Evolutionary conservation across 768 basidiomycete species (phyloP).

Genomic region (Crassisporium funariophilum): DNA sequence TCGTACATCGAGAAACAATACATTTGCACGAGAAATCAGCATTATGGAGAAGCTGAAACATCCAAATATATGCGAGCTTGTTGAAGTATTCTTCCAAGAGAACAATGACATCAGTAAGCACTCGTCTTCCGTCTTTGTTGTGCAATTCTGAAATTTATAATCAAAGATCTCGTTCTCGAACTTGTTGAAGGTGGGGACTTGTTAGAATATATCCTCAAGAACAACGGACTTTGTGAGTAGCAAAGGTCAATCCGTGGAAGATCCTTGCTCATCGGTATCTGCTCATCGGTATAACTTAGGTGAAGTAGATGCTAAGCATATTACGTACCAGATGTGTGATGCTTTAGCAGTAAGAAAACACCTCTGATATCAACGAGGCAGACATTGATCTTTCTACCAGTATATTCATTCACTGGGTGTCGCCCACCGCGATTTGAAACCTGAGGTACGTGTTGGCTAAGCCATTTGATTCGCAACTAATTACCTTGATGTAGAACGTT

Average conservation of each 20-base stretch:
- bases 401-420: conserved; percentile 78
- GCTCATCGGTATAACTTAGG: conserved; percentile 28
- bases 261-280: not conserved
- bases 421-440: conserved; percentile 93
- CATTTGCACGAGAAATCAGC: conserved; percentile 71
- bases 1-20: conserved; percentile 23
- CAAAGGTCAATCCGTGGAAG: not conserved
- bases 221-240: conserved; percentile 60
- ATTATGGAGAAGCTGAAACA: conserved; percentile 81
- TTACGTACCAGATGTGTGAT: conserved; percentile 83
- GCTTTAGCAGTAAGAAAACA: conserved; percentile 66
- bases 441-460: conserved; percentile 72
- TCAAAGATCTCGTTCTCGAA: conserved; percentile 78
- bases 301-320: conserved; percentile 61
- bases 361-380: too few relatives aligned
- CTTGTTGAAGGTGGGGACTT: conserved; percentile 88
- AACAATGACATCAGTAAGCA: conserved; percentile 58
- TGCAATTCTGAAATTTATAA: conserved; percentile 13
- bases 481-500: too few relatives aligned
- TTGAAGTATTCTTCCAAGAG: conserved; percentile 74
- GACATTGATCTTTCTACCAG: conserved; percentile 28
- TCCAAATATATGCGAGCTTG: conserved; percentile 78
- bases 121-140: conserved; percentile 11
- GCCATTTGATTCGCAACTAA: too few relatives aligned
- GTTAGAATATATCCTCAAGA: conserved; percentile 72